These are phyloP conservation scores for Thozetella sp. DNA, from an alignment of 495 filamentous ascomycete genomes.

Conservation along the genomic window DNA sequence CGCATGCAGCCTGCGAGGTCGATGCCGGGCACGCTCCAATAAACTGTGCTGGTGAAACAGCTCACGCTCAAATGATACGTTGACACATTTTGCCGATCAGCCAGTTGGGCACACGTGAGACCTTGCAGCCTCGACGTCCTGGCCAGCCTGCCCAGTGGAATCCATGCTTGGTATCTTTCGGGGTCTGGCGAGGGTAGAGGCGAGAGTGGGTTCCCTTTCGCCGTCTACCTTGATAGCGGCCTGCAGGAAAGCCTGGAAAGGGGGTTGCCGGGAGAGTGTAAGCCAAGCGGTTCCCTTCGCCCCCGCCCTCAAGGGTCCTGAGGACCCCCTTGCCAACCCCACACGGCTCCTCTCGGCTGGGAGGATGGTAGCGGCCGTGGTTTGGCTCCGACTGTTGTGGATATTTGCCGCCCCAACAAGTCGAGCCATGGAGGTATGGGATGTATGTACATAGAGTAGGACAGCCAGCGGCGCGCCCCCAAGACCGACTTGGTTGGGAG, in stretches of 20 bases:
- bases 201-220: no score
- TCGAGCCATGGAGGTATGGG: not conserved
- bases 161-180: not conserved
- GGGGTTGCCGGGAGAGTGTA: no score
- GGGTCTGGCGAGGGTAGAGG: no score
- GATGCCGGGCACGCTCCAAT: not conserved
- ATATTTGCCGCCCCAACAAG: no score
- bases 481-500: no score
- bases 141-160: not conserved
- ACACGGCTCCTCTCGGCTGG: not conserved
- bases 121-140: constrained; percentile 6
- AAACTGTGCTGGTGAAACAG: not conserved
- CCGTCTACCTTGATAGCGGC: no score
- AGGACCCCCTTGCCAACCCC: not conserved
- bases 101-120: constrained; percentile 11
- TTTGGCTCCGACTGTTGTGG: no score
- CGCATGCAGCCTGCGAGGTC: constrained; percentile 1
- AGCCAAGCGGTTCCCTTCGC: no score
- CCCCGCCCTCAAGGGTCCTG: not conserved
- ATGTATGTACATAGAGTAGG: no score
- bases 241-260: no score
- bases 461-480: no score
- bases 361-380: no score
- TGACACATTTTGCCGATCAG: constrained; percentile 11
- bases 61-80: constrained; percentile 11